Evolutionary conservation across 2,329 filamentous ascomycete species (phyloP).

Genomic region (Graphilbum sp.): DNA sequence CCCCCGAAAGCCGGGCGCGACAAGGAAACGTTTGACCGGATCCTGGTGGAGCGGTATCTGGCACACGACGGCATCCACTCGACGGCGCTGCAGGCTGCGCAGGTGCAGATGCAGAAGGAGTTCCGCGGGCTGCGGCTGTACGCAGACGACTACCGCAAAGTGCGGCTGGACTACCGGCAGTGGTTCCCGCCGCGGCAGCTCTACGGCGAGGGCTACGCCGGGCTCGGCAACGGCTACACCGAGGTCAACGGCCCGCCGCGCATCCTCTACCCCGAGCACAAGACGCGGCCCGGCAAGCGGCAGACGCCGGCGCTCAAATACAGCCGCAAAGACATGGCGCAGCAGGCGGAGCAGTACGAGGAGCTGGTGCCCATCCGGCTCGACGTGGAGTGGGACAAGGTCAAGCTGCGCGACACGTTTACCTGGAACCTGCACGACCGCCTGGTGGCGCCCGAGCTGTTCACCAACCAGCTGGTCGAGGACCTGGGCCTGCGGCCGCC

Average conservation of each 20-base stretch:
- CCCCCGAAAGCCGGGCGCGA: conserved; percentile 21
- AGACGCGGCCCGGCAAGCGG: conserved; percentile 60
- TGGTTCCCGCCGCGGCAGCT: conserved; percentile 40
- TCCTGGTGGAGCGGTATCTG: conserved; percentile 37
- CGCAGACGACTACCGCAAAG: conserved; percentile 50
- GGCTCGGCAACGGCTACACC: conserved; percentile 77
- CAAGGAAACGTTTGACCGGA: conserved; percentile 36
- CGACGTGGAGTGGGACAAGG: conserved; percentile 89
- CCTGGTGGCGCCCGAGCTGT: conserved; percentile 61
- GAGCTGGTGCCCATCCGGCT: conserved; percentile 81
- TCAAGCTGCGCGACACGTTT: conserved; percentile 91
- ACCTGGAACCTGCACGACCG: conserved; percentile 97
- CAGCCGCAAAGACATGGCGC: conserved; percentile 61
- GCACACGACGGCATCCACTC: conserved; percentile 37
- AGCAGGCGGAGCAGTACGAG: conserved; percentile 80
- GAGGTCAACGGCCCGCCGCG: conserved; percentile 50
- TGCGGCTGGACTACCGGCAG: conserved; percentile 37
- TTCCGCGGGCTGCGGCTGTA: conserved; percentile 35
- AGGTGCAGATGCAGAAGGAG: conserved; percentile 33
- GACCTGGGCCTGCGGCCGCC: conserved; percentile 71
- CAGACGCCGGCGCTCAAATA: conserved; percentile 59
- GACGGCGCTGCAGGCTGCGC: conserved; percentile 34
- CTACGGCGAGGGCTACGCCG: conserved; percentile 65
- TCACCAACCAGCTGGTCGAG: conserved; percentile 79
- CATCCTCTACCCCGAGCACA: conserved; percentile 65